Base-by-base conservation (phyloP, 202 grass and related monocot species). In the Brachypodium distachyon region DNA sequence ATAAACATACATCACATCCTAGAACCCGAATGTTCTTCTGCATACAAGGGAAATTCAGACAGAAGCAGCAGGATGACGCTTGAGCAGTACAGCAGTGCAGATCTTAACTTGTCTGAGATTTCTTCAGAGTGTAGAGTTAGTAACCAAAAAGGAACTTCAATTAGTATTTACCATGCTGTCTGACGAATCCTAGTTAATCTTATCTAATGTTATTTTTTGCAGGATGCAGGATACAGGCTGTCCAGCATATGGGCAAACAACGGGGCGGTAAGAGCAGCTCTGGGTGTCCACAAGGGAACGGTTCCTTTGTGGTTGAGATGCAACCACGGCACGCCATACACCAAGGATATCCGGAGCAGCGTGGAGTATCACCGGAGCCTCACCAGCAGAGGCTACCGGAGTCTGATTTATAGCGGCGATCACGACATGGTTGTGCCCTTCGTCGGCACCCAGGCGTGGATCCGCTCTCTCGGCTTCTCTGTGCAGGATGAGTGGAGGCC, bases 121-220 rank as follows among this genome's bases (percentile, higher is more conserved):
- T 90, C 86, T 44, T 57, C 65, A 18, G 29, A 84, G 41, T 96
- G 92, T 70, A 89, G 92, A 82, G 92, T 96, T 76, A 79, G 51
- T 70, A 26, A 5, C 66, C 33, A 36, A 36, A 36, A 37, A 5
- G 8, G 43, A 34, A 1, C 9, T 51, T 70, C 37, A 3, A 6
- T 9, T 50, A 39, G 12, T 14, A 3, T 25, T 17, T 61, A 36
- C 1, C 32, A 5, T 62, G 17, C 1, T 2, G 0, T 32, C 32
- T 8, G 27, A 26, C 39, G 37, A 23, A 1, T n/a, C 2, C 1
- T 3, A 36, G 33, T n/a, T n/a, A 9, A 7, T 22, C 19, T 60
- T 11, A 33, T 25, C 10, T 42, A 12, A 34, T 14, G 36, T 37
- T 34, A 78, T 28, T 56, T 62, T 76, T 63, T 26, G 22, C 76